Evolutionary conservation across 192 early-diverging fungal genomes (phyloP), one percentile per base, ranked within the genome.

Genomic region (Backusella australiensis): DNA sequence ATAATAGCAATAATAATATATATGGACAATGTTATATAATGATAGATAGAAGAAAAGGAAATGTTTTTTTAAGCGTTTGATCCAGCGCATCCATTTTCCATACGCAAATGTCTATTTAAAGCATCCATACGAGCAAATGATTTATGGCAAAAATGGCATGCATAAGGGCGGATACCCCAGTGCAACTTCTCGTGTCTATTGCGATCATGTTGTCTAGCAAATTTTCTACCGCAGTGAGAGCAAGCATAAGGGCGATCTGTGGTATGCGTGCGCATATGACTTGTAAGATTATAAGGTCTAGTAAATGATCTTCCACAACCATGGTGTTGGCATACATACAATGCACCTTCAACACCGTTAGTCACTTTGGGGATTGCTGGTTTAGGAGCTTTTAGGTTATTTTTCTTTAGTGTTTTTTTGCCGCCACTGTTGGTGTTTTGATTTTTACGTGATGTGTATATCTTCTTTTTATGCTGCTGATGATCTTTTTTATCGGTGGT

Each of bases 171-270:
- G 71, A 89, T 87, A n/a, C 92, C 92, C 29, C 89, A 89, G 63
- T 94, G 93, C 53, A 93, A 83, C 78, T 91, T 91, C 82, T 89
- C 88, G 71, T 94, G 93, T 26, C 96, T 86, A 80, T 95, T 97
- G 67, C 94, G 82, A 75, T 97, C 96, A 77, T 97, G 94, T 77
- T 95, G 92, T n/a, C 96, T 87, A 14, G 94, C 91, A 86, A 98
- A 98, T 29, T 90, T 86, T 39, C 88, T 86, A 11, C 91, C 85
- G 83, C 96, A 98, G 39, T 78, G 71, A 49, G 77, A 84, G 69
- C 94, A 98, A 32, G 82, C 79, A 80, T 87, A 92, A 34, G 93
- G 93, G 2, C 92, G 90, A 75, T 91, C 89, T 35, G 89, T 87
- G 63, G 91, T 90, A 80, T 94, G 93, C 0, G 91, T 92, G 42